Evolutionary conservation across 202 grass and related monocot species (phyloP).

Genomic region (Saccharum hybrid): DNA sequence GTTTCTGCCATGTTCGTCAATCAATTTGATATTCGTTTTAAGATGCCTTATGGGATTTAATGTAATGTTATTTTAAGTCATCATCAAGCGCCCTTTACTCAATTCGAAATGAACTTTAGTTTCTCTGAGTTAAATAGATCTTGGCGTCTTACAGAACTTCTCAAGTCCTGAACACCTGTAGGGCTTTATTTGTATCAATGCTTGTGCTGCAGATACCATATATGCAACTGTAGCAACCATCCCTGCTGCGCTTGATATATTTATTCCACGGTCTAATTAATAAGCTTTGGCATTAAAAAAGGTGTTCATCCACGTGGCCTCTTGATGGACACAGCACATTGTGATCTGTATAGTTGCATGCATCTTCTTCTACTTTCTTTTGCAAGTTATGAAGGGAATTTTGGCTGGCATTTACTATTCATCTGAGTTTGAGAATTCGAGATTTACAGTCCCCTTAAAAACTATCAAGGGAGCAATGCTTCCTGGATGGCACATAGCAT

Average conservation of each 20-base stretch:
- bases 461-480: slow-evolving; percentile 21
- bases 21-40: slow-evolving; percentile 10
- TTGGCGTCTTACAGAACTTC: neutral
- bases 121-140: slow-evolving; percentile 5
- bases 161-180: neutral
- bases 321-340: slow-evolving; percentile 18
- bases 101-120: neutral
- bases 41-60: slow-evolving; percentile 3
- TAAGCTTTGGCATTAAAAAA: neutral
- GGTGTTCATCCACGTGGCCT: slow-evolving; percentile 13
- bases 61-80: slow-evolving; percentile 3
- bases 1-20: slow-evolving; percentile 34
- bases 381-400: neutral
- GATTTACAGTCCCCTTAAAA: slow-evolving; percentile 15
- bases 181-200: neutral
- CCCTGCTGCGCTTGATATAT: slow-evolving; percentile 9
- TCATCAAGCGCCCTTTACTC: neutral
- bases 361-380: slow-evolving; percentile 21
- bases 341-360: neutral
- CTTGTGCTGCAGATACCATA: neutral
- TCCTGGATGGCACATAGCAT: neutral
- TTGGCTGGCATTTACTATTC: neutral
- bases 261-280: slow-evolving; percentile 9
- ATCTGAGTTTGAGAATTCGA: neutral
- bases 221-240: slow-evolving; percentile 1